phyloP scores from a whole-genome alignment of 768 basidiomycete species.

The Sarcomyxa edulis region DNA sequence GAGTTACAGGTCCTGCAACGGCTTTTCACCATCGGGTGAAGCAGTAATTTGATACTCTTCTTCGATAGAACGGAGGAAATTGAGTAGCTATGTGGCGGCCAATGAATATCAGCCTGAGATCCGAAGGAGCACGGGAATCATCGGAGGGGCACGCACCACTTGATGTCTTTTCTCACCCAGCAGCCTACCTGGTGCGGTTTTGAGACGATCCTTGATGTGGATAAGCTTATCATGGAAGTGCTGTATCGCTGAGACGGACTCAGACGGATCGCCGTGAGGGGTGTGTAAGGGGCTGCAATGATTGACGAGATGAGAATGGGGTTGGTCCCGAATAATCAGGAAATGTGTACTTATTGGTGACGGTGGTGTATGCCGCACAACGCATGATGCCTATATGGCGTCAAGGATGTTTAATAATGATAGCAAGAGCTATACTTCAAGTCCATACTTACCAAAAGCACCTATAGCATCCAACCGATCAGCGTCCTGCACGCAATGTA shows the following conservation, averaged over 20 bases:
- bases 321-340: background rate
- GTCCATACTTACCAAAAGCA: slow-evolving; percentile 55
- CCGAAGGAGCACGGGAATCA: background rate
- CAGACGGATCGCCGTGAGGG: slow-evolving; percentile 40
- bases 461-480: slow-evolving; percentile 79
- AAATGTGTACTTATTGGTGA: slow-evolving; percentile 38
- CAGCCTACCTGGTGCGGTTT: slow-evolving; percentile 65
- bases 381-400: slow-evolving; percentile 49
- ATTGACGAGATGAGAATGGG: background rate
- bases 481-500: slow-evolving; percentile 80
- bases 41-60: no score
- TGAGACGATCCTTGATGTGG: slow-evolving; percentile 66
- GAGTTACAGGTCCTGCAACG: no score
- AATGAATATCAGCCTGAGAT: background rate
- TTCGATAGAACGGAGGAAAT: slow-evolving; percentile 55
- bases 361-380: slow-evolving; percentile 60
- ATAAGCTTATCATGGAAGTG: slow-evolving; percentile 89
- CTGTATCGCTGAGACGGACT: slow-evolving; percentile 52
- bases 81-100: slow-evolving; percentile 49
- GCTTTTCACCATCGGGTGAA: no score
- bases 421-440: background rate
- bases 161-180: slow-evolving; percentile 71
- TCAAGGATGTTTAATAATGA: background rate
- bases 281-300: slow-evolving; percentile 36
- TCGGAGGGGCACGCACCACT: slow-evolving; percentile 36